Conservation (phyloP, 176 grass and related monocot genomes). For the Calamus simplicifolius region DNA sequence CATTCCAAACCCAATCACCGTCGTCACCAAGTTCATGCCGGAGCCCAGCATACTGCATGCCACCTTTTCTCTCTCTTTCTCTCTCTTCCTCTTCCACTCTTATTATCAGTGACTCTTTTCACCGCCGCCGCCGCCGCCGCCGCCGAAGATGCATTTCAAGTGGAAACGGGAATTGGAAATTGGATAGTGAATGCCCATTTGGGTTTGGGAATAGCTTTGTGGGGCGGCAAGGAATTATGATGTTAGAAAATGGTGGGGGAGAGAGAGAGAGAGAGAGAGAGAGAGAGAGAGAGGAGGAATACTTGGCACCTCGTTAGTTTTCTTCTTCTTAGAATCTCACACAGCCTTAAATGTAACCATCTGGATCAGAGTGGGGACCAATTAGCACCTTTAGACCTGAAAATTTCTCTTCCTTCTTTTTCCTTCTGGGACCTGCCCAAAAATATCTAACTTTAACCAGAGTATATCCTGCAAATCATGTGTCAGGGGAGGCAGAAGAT, state of each 20-base stretch:
- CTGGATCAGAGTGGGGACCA: no score
- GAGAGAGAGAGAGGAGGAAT: no score
- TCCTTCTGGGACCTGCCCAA: no score
- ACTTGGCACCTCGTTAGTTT: no score
- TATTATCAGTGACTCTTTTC: background rate
- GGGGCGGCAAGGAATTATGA: conserved; percentile 54
- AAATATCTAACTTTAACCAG: no score
- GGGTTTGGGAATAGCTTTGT: conserved; percentile 53
- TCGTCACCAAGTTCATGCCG: conserved; percentile 84
- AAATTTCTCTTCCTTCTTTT: no score
- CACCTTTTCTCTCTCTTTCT: background rate
- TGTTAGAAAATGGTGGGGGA: background rate
- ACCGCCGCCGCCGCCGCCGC: background rate
- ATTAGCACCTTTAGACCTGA: no score
- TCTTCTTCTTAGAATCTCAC: no score
- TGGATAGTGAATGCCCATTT: conserved; percentile 34
- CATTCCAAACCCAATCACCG: conserved; percentile 95
- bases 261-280: conserved; percentile 4
- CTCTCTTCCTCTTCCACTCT: background rate
- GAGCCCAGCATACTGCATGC: conserved; percentile 61
- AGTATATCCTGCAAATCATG: no score
- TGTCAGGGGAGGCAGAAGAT: no score
- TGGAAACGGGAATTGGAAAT: conserved; percentile 31
- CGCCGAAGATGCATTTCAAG: no score
- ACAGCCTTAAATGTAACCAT: no score